A percentile compares a stretch with the other conserved stretches of the same genome.
Evolutionary conservation across 805 yeast species (phyloP).

Genomic region (Saccharomyces cerevisiae): DNA sequence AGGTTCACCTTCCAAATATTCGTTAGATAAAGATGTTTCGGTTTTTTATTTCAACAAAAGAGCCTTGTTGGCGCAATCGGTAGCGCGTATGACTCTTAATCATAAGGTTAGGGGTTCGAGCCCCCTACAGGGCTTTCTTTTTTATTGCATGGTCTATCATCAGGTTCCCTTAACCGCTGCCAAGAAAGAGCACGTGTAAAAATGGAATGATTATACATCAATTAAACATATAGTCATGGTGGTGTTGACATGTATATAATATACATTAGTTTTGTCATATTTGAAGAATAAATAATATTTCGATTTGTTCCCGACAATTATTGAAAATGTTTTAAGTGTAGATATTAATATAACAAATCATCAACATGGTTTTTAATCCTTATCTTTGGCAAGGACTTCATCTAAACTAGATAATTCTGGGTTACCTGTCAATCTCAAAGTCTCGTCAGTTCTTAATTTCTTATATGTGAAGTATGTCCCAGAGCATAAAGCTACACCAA

Average conservation of each 20-base stretch:
- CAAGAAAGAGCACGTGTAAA: no score
- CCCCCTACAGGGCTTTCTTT: conserved; percentile 20
- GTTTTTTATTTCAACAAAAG: no score
- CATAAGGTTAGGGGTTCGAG: conserved; percentile 23
- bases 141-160: no score
- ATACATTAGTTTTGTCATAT: background rate
- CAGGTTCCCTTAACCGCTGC: no score
- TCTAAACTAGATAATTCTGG: conserved; percentile 35
- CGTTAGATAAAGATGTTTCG: no score
- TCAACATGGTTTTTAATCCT: conserved; percentile 1
- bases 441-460: conserved; percentile 41
- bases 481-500: conserved; percentile 44
- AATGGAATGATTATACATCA: background rate
- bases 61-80: conserved; percentile 24
- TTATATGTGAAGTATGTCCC: conserved; percentile 46
- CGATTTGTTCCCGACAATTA: background rate
- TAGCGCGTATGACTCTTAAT: conserved; percentile 24
- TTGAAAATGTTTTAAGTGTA: background rate
- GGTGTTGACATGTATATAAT: background rate
- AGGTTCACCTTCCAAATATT: no score
- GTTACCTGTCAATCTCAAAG: conserved; percentile 40
- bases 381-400: conserved; percentile 18
- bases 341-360: background rate
- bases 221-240: background rate
- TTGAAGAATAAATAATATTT: background rate